A percentile compares a stretch with the other conserved stretches of the same genome.
These are phyloP conservation scores for Aspergillus tamarii DNA, from an alignment of 2,329 filamentous ascomycete species.

Conservation along the genomic window DNA sequence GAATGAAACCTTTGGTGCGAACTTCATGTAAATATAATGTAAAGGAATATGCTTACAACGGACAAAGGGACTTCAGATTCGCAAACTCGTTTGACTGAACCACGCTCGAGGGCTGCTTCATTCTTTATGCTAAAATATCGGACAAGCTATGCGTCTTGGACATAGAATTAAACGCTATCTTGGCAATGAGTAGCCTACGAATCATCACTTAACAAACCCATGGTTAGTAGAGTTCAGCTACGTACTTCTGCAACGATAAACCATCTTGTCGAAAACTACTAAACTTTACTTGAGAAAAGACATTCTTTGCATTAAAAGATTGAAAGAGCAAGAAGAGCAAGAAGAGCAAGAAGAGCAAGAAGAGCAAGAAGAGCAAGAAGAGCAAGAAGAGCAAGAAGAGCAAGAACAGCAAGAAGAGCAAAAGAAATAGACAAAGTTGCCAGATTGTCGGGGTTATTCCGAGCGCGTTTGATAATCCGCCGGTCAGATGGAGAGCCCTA, in stretches of 20 bases:
- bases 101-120: background rate
- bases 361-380: no score
- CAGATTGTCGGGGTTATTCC: background rate
- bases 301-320: background rate
- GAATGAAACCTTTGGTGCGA: background rate
- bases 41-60: background rate
- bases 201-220: background rate
- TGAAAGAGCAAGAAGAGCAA: background rate
- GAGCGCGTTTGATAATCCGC: background rate
- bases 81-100: background rate
- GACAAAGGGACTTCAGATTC: background rate
- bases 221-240: background rate
- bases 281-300: background rate
- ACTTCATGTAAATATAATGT: background rate
- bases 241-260: background rate
- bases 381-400: no score
- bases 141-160: background rate
- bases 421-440: background rate
- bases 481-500: constrained; percentile 10
- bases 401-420: no score
- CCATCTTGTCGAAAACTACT: background rate
- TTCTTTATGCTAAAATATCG: background rate
- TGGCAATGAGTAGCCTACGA: background rate
- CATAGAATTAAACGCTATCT: background rate
- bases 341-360: background rate